These are phyloP conservation scores for Castanospermum australe DNA, from an alignment of 306 rosid genomes.

Conservation along the genomic window DNA sequence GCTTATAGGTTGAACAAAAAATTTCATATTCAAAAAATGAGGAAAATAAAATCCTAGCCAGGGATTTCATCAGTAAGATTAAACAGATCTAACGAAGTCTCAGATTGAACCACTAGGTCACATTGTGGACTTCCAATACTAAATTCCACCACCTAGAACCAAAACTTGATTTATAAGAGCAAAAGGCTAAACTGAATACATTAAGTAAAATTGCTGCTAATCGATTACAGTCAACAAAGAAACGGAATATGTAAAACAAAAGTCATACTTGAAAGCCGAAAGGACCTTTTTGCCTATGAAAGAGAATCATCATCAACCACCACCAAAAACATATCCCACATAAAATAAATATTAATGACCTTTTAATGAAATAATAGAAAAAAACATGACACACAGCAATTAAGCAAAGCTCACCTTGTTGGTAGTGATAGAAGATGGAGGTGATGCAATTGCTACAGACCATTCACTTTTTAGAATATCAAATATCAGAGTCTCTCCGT, in stretches of 20 bases:
- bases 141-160: neutral
- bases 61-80: conserved; percentile 10
- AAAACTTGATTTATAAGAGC: neutral
- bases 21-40: neutral
- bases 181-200: neutral
- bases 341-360: neutral
- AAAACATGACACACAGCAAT: neutral
- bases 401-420: conserved; percentile 42
- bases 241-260: neutral
- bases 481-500: conserved; percentile 80
- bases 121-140: neutral
- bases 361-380: neutral
- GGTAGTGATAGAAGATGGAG: conserved; percentile 77
- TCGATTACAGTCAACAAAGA: neutral
- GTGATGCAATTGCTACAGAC: conserved; percentile 66
- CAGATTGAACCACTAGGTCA: neutral
- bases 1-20: neutral
- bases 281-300: neutral
- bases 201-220: neutral
- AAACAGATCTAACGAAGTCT: neutral
- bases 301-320: conserved; percentile 40
- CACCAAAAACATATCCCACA: too few species aligned
- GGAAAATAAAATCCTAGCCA: neutral
- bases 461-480: conserved; percentile 77
- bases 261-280: neutral